Conservation (phyloP, 352 stramenopile species). For the Thraustochytrium striatum region DNA sequence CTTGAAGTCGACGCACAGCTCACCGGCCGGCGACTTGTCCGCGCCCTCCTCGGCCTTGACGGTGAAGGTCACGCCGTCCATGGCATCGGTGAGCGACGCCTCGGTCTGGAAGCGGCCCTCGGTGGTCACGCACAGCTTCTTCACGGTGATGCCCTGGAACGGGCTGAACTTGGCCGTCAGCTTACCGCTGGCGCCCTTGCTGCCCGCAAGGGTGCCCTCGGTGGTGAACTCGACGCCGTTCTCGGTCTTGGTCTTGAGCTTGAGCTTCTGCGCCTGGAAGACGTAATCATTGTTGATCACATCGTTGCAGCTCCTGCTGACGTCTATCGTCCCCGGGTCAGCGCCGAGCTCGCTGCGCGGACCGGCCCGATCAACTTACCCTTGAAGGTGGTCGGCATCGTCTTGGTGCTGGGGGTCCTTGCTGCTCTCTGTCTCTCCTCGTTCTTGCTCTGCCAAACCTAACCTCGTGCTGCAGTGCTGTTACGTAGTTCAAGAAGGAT, state of each 20-base stretch:
- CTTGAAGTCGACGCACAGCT: conserved; percentile 48
- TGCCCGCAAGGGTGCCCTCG: conserved; percentile 46
- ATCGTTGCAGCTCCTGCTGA: conserved; percentile 2
- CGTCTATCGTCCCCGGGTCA: no score
- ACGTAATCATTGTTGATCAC: conserved; percentile 43
- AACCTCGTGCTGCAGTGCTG: no score
- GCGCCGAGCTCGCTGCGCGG: no score
- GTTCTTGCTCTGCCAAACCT: no score
- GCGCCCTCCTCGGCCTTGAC: conserved; percentile 47
- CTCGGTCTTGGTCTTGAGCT: conserved; percentile 48
- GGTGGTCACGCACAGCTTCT: conserved; percentile 48
- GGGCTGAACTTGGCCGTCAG: conserved; percentile 38
- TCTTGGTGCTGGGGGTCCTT: no score
- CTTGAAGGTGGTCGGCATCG: no score
- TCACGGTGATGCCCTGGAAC: conserved; percentile 44
- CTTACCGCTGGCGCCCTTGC: conserved; percentile 26
- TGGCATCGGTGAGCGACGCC: conserved; percentile 34
- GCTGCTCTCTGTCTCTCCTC: no score
- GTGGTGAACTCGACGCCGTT: conserved; percentile 39
- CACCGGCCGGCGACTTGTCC: conserved; percentile 40
- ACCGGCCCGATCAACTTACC: no score
- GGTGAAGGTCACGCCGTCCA: conserved; percentile 47
- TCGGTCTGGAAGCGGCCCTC: conserved; percentile 42
- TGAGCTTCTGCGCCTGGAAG: conserved; percentile 37
- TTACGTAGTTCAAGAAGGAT: no score